phyloP scores from a whole-genome alignment of 768 basidiomycete species.

The Tremella yokohamensis region DNA sequence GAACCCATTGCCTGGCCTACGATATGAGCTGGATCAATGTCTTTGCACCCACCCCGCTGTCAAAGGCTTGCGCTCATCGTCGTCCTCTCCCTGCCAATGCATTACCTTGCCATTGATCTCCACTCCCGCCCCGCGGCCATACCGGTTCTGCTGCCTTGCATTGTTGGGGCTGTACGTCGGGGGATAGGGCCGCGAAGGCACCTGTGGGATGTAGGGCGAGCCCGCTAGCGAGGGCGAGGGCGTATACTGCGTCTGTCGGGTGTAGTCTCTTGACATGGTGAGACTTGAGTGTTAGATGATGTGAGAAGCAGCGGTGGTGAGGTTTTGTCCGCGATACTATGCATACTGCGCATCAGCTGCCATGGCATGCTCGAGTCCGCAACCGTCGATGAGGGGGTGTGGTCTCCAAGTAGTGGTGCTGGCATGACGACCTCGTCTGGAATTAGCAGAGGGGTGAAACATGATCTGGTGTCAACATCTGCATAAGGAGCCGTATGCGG shows the following conservation, averaged over 20 bases:
- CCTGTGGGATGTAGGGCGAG: neutral
- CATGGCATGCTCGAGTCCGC: neutral
- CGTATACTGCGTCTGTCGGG: neutral
- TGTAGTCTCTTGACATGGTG: slow-evolving; percentile 7
- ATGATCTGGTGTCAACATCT: neutral
- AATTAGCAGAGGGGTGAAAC: too few species aligned
- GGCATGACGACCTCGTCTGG: too few species aligned
- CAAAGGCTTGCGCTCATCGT: slow-evolving; percentile 39
- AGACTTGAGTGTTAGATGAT: slow-evolving; percentile 10
- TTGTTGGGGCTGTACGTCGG: slow-evolving; percentile 7
- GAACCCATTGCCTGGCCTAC: slow-evolving; percentile 1
- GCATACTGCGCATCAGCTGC: neutral
- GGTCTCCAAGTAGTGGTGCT: too few species aligned
- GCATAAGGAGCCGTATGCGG: slow-evolving; percentile 2
- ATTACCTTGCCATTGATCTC: slow-evolving; percentile 31
- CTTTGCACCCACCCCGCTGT: slow-evolving; percentile 20
- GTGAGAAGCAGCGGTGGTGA: neutral
- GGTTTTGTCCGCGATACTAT: too few species aligned
- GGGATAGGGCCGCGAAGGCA: neutral
- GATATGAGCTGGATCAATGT: too few species aligned
- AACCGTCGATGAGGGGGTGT: too few species aligned
- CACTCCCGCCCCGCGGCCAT: slow-evolving; percentile 22
- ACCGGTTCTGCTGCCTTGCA: neutral
- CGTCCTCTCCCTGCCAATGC: slow-evolving; percentile 37
- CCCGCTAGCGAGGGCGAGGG: neutral